Conservation (phyloP, 2,329 filamentous ascomycete genomes). For the Elsinoe fawcettii region DNA sequence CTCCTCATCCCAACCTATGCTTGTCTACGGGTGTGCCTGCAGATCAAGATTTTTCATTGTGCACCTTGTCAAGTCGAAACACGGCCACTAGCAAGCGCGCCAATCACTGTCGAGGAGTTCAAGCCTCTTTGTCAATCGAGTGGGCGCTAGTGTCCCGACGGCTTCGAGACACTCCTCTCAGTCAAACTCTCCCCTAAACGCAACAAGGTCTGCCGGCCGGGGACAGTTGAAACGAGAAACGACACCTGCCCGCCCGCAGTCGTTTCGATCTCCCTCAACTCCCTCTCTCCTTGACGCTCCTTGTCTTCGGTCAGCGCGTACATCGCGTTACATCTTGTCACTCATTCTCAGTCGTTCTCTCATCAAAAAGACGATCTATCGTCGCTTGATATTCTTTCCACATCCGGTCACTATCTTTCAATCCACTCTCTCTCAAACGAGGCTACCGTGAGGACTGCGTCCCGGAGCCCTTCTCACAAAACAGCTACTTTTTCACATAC, state of each 20-base stretch:
- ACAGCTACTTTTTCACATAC: background rate
- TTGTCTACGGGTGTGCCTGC: constrained; percentile 9
- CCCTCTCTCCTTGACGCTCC: constrained; percentile 15
- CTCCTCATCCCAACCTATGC: background rate
- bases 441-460: constrained; percentile 14
- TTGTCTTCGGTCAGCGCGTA: constrained; percentile 16
- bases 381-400: constrained; percentile 3
- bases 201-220: constrained; percentile 7
- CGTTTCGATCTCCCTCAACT: constrained; percentile 12
- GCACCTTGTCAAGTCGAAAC: constrained; percentile 11
- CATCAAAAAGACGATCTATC: constrained; percentile 9
- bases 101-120: background rate
- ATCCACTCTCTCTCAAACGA: constrained; percentile 12
- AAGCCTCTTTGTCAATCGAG: constrained; percentile 13
- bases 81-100: constrained; percentile 1
- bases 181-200: constrained; percentile 13
- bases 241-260: constrained; percentile 13
- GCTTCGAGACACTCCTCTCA: constrained; percentile 10
- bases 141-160: background rate
- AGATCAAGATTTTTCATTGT: constrained; percentile 6
- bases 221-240: constrained; percentile 14
- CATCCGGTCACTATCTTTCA: constrained; percentile 5
- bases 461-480: constrained; percentile 7
- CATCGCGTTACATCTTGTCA: constrained; percentile 11
- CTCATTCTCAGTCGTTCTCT: constrained; percentile 14